Evolutionary conservation across 2,329 filamentous ascomycete species (phyloP), one percentile per base, ranked within the genome.

Genomic region (Aspergillus vadensis): DNA sequence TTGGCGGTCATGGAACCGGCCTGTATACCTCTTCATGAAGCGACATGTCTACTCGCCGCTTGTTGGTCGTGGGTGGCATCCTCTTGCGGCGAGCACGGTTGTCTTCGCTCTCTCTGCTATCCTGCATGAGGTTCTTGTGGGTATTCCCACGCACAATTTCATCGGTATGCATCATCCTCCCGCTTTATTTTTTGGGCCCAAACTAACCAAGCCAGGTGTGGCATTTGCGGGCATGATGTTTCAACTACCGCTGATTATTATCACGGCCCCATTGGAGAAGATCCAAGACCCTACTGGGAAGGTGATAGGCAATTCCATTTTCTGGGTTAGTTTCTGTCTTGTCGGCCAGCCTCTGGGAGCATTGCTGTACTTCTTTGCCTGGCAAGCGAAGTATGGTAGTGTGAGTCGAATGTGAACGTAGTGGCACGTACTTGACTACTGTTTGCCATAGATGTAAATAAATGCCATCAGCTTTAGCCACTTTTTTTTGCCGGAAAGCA

Each of bases 1-100:
- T 80, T 97, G 94, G 94, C 88, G 93, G 21, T 91, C 89, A 0
- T 99, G 95, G 95, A 99, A 99, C 79, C 96, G 96, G 74, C 95
- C 95, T 0, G 94, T 99, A 5, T 96, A 96, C 72, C 89, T 92
- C 60, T 99, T 97, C 77, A 98, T 99, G 88, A 93, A 91, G 71
- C 84, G 95, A 39, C 95, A 99, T 74, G 87, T 99, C 55, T 98
- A 95, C 79, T 89, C 89, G 41, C 95, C 95, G 1, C 83, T 99
- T 64, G 83, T 96, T 32, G 91, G 91, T 0, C 85, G 95, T 50
- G 95, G 95, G 1, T 93, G 91, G 82, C 90, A 85, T 59, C 84
- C 88, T 8, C 77, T 80, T 3, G 74, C 84, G 0, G 91, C 95
- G 1, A 94, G 92, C 69, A 80, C 91, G 27, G 83, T 89, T 60